Evolutionary conservation across 805 yeast genomes (phyloP).

Genomic region (Candida parachauliodes): DNA sequence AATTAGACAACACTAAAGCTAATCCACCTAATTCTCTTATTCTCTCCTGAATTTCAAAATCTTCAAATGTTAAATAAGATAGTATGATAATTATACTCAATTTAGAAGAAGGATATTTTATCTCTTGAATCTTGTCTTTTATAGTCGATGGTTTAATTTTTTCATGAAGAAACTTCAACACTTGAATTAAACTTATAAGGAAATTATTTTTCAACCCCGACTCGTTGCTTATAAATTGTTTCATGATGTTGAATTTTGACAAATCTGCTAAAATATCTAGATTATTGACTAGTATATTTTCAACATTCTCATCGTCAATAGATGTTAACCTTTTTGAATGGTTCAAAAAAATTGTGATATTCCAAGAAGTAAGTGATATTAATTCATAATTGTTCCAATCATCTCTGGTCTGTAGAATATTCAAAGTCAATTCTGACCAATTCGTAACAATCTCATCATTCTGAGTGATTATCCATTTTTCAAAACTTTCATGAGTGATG

Average conservation of each 20-base stretch:
- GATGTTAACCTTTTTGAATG: slow-evolving; percentile 15
- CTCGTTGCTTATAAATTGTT: slow-evolving; percentile 27
- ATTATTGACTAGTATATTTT: slow-evolving; percentile 1
- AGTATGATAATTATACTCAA: slow-evolving; percentile 64
- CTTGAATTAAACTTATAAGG: slow-evolving; percentile 27
- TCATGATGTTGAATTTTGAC: slow-evolving; percentile 36
- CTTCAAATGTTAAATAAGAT: slow-evolving; percentile 51
- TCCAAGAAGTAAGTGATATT: slow-evolving; percentile 41
- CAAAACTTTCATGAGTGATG: slow-evolving; percentile 29
- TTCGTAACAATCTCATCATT: neutral
- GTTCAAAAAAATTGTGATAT: slow-evolving; percentile 23
- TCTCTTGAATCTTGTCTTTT: slow-evolving; percentile 19
- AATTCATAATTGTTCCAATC: slow-evolving; percentile 39
- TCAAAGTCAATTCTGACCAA: slow-evolving; percentile 30
- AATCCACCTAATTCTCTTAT: slow-evolving; percentile 66
- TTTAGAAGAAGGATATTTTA: slow-evolving; percentile 60
- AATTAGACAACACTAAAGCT: slow-evolving; percentile 69
- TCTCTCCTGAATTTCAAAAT: slow-evolving; percentile 59
- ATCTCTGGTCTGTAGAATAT: slow-evolving; percentile 25
- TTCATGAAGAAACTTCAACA: slow-evolving; percentile 40
- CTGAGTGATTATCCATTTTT: slow-evolving; percentile 17
- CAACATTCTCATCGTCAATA: slow-evolving; percentile 13
- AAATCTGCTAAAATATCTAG: slow-evolving; percentile 37
- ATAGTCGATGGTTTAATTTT: slow-evolving; percentile 32
- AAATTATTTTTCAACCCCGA: slow-evolving; percentile 16